These are phyloP conservation scores for Achaetomiella virescens DNA, from an alignment of 495 filamentous ascomycete genomes.

Conservation along the genomic window DNA sequence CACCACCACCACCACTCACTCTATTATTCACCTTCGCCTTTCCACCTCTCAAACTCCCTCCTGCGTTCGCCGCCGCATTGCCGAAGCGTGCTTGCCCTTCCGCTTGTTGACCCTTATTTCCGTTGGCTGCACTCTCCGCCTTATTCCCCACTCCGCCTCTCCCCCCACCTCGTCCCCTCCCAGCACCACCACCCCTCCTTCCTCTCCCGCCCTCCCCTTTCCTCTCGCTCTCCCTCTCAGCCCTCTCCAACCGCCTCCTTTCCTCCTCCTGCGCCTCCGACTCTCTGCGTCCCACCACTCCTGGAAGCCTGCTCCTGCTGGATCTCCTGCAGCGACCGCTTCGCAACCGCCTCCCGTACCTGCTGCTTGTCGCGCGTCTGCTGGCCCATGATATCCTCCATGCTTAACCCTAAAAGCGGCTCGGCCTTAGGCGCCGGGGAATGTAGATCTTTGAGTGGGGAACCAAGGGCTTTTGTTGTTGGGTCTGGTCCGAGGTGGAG, in stretches of 20 bases:
- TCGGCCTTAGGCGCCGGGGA: slow-evolving; percentile 41
- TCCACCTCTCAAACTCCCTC: neutral
- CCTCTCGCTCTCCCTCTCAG: no score
- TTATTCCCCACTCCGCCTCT: slow-evolving; percentile 2
- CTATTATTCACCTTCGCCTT: neutral
- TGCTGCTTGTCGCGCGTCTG: slow-evolving; percentile 80
- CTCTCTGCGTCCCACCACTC: slow-evolving; percentile 98
- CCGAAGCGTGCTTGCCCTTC: no score
- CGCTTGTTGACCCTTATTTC: no score
- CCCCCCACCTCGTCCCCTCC: slow-evolving; percentile 29
- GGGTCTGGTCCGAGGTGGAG: slow-evolving; percentile 5
- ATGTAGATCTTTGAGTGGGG: slow-evolving; percentile 50
- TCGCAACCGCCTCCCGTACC: slow-evolving; percentile 75
- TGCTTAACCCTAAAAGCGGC: slow-evolving; percentile 58
- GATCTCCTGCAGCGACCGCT: slow-evolving; percentile 84
- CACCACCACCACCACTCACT: neutral
- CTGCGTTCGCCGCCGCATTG: neutral
- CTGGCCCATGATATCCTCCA: slow-evolving; percentile 84
- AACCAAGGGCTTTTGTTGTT: slow-evolving; percentile 23
- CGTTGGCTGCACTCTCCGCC: no score
- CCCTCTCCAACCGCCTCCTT: slow-evolving; percentile 37
- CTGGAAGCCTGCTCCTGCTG: slow-evolving; percentile 91
- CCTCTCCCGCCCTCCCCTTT: slow-evolving; percentile 29
- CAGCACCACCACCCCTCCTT: no score
- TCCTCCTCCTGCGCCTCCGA: slow-evolving; percentile 59